Evolutionary conservation across 148 eudicot genomes (phyloP).

Genomic region (Persicaria tinctoria): DNA sequence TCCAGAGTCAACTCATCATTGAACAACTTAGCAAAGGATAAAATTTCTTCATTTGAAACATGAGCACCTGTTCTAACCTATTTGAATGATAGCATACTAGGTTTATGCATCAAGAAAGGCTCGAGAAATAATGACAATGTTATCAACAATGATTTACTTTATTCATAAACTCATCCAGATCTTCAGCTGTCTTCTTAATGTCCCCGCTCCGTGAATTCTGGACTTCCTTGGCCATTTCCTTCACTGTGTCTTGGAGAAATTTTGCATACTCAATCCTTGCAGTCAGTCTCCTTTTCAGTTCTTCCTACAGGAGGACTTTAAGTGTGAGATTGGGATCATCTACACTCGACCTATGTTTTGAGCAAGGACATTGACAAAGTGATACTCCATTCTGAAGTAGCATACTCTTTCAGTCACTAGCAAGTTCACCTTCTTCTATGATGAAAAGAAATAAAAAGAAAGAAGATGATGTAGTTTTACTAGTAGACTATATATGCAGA

Average conservation of each 20-base stretch:
- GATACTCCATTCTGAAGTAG: background rate
- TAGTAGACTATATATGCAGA: no score
- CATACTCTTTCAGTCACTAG: background rate
- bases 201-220: slow-evolving; percentile 80
- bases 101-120: slow-evolving; percentile 1
- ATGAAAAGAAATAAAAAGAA: background rate
- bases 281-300: slow-evolving; percentile 53
- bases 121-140: background rate
- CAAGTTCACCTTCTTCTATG: background rate
- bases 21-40: slow-evolving; percentile 77
- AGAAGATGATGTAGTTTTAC: no score
- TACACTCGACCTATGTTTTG: background rate
- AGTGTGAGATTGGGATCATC: background rate
- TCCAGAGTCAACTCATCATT: slow-evolving; percentile 86
- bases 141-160: slow-evolving; percentile 24
- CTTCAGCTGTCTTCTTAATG: slow-evolving; percentile 65
- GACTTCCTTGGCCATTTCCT: slow-evolving; percentile 91
- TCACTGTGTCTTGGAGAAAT: slow-evolving; percentile 79
- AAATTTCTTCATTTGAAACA: slow-evolving; percentile 72
- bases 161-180: slow-evolving; percentile 78
- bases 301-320: slow-evolving; percentile 43
- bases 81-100: slow-evolving; percentile 7
- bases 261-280: slow-evolving; percentile 88
- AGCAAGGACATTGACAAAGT: no score
- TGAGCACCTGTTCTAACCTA: slow-evolving; percentile 79